Evolutionary conservation across 768 basidiomycete genomes (phyloP).

Genomic region (Rhodotorula babjevae): DNA sequence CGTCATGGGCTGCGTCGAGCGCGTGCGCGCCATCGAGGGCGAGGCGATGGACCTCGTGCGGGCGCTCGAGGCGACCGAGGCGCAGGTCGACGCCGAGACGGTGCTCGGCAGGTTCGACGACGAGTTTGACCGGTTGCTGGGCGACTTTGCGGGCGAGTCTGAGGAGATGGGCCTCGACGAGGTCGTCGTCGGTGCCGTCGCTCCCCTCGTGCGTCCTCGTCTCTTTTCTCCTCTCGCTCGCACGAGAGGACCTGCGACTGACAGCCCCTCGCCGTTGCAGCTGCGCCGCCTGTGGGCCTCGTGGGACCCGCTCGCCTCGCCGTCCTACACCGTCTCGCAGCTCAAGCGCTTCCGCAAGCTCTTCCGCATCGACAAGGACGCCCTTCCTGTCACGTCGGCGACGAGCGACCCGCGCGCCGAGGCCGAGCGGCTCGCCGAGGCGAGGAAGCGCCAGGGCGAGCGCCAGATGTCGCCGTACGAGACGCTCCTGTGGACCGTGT

Average conservation of each 20-base stretch:
- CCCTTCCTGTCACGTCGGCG: not conserved
- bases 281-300: slow-evolving; percentile 65
- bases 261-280: slow-evolving; percentile 44
- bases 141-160: slow-evolving; percentile 67
- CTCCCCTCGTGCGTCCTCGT: slow-evolving; percentile 58
- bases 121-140: not conserved
- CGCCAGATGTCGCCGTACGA: slow-evolving; percentile 85
- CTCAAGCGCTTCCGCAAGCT: slow-evolving; percentile 47
- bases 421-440: slow-evolving; percentile 9
- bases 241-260: not conserved
- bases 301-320: slow-evolving; percentile 83
- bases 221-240: not conserved
- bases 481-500: slow-evolving; percentile 85
- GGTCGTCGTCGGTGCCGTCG: slow-evolving; percentile 84
- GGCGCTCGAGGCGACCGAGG: not conserved
- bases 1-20: slow-evolving; percentile 68
- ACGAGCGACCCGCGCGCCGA: slow-evolving; percentile 7
- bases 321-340: slow-evolving; percentile 49
- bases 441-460: slow-evolving; percentile 13
- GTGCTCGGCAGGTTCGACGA: slow-evolving; percentile 65
- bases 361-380: slow-evolving; percentile 43
- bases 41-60: slow-evolving; percentile 52
- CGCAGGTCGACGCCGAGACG: not conserved
- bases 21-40: slow-evolving; percentile 57
- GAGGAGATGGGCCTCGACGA: slow-evolving; percentile 77